phyloP scores from a whole-genome alignment of 2,329 filamentous ascomycete genomes.

The Xylariaceae sp. region DNA sequence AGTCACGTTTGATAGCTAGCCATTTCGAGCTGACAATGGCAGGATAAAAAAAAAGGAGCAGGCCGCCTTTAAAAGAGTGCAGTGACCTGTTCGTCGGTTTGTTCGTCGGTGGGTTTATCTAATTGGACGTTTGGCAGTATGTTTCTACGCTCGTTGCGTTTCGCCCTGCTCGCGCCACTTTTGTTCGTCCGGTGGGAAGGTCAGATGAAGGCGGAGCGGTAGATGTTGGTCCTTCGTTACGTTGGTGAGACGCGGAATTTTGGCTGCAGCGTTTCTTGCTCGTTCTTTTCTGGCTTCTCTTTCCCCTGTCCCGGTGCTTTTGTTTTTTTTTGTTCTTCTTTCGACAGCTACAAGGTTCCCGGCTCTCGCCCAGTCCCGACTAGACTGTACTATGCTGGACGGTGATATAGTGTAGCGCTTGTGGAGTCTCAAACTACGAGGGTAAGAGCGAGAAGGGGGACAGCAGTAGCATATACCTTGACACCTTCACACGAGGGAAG shows the following conservation, averaged over 20 bases:
- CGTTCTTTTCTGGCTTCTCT: neutral
- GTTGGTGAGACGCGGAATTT: neutral
- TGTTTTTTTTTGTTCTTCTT: neutral
- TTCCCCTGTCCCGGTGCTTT: neutral
- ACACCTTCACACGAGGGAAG: neutral
- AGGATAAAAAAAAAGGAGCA: conserved; percentile 3
- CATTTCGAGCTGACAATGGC: conserved; percentile 21
- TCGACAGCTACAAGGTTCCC: conserved; percentile 1
- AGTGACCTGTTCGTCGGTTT: conserved; percentile 6
- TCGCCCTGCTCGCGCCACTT: neutral
- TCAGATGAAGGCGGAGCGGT: neutral
- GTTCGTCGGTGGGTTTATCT: neutral
- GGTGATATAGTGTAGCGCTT: neutral
- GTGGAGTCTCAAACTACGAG: neutral
- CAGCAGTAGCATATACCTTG: neutral
- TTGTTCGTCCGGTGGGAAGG: conserved; percentile 2
- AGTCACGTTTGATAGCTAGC: conserved; percentile 27
- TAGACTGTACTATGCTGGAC: neutral
- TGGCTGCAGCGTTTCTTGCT: neutral
- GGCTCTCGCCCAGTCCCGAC: neutral
- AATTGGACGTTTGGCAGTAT: conserved; percentile 1
- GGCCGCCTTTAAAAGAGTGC: conserved; percentile 10
- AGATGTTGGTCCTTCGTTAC: neutral
- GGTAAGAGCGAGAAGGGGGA: neutral
- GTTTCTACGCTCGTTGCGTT: conserved; percentile 9